Evolutionary conservation across 768 basidiomycete genomes (phyloP).

Genomic region (Pulveroboletus sp.): DNA sequence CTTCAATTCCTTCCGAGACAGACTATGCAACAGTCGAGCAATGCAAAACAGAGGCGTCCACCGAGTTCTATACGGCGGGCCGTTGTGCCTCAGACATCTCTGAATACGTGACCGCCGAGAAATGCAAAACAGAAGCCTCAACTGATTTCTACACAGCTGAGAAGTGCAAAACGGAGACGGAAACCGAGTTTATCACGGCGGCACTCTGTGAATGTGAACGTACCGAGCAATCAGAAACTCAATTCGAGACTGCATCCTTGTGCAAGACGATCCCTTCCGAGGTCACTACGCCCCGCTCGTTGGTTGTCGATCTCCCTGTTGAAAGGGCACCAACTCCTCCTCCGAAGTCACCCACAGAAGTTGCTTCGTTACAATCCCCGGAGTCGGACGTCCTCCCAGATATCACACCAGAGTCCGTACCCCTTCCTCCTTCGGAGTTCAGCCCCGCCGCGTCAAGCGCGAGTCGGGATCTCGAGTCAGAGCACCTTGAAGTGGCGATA

Average conservation of each 20-base stretch:
- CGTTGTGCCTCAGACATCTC: slow-evolving; percentile 41
- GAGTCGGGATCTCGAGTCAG: slow-evolving; percentile 21
- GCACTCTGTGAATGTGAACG: slow-evolving; percentile 36
- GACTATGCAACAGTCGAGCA: slow-evolving; percentile 42
- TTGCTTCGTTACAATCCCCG: slow-evolving; percentile 26
- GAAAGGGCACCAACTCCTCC: slow-evolving; percentile 24
- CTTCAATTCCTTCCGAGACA: slow-evolving; percentile 57
- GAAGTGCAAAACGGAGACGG: slow-evolving; percentile 28
- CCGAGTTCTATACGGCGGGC: slow-evolving; percentile 50
- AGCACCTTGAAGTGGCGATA: slow-evolving; percentile 11
- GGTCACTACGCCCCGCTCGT: slow-evolving; percentile 33
- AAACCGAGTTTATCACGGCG: slow-evolving; percentile 48
- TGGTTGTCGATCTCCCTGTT: slow-evolving; percentile 32
- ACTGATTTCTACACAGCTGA: slow-evolving; percentile 49
- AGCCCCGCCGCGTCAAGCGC: slow-evolving; percentile 27
- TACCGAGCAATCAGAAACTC: slow-evolving; percentile 41
- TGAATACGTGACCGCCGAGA: slow-evolving; percentile 50
- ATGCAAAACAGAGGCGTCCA: slow-evolving; percentile 41
- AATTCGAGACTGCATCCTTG: slow-evolving; percentile 49
- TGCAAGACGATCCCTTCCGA: slow-evolving; percentile 37
- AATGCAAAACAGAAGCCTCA: slow-evolving; percentile 41
- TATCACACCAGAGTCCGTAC: slow-evolving; percentile 29
- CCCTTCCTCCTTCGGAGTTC: slow-evolving; percentile 38
- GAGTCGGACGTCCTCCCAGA: slow-evolving; percentile 22
- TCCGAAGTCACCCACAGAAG: slow-evolving; percentile 25